These are phyloP conservation scores for Calycina herbarum DNA, from an alignment of 2,329 filamentous ascomycete species.

Conservation along the genomic window DNA sequence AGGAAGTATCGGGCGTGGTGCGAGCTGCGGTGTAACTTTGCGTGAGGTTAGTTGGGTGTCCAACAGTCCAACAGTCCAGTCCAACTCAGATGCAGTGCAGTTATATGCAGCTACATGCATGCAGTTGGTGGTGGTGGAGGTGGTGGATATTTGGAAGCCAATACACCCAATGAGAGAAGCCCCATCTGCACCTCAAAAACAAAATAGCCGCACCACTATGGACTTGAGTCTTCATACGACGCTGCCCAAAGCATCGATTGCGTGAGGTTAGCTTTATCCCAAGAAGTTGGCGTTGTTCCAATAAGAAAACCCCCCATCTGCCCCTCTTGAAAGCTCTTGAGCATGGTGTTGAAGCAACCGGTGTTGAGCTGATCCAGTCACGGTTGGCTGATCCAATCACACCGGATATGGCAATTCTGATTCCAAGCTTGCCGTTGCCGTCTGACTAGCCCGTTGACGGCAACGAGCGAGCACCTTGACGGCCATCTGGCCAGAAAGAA, in stretches of 20 bases:
- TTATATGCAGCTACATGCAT: not conserved
- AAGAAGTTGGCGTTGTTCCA: too few species aligned
- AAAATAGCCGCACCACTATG: not conserved
- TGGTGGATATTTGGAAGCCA: too few species aligned
- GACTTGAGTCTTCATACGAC: not conserved
- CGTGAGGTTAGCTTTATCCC: too few species aligned
- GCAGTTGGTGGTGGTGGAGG: too few species aligned
- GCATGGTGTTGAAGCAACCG: not conserved
- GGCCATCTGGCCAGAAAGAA: too few species aligned
- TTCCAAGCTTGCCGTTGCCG: not conserved
- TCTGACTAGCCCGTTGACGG: not conserved
- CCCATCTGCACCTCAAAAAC: not conserved
- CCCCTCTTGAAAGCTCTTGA: too few species aligned
- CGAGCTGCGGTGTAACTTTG: not conserved
- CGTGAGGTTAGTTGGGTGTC: not conserved
- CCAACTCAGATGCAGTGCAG: too few species aligned
- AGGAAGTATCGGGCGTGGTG: conserved; percentile 2
- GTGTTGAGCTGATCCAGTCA: not conserved
- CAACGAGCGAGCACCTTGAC: too few species aligned
- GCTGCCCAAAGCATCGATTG: too few species aligned
- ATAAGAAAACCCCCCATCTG: too few species aligned
- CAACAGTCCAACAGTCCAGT: too few species aligned
- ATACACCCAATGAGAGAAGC: not conserved
- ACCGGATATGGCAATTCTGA: not conserved
- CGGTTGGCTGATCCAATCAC: not conserved